Evolutionary conservation across 2,329 filamentous ascomycete genomes (phyloP), one percentile per base, ranked within the genome.

Genomic region (Ceratocystis huliohia): DNA sequence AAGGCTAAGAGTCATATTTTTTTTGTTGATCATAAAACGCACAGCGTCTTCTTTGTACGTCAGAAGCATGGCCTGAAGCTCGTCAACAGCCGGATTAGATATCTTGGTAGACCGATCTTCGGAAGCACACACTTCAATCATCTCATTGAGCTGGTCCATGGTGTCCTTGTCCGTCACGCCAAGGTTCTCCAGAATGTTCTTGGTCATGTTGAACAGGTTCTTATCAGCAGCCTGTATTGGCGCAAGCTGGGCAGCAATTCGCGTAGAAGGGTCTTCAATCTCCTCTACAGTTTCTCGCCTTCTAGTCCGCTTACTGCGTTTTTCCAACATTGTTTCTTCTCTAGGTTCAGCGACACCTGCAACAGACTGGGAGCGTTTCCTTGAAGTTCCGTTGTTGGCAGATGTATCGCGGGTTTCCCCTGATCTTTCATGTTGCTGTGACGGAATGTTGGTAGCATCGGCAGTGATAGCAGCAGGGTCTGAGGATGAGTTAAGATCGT

Each of bases 301-400:
- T 59, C 85, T 80, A 37, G 84, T 84, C 63, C 86, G 78, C 71
- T 88, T 88, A 73, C 84, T 87, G 66, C 85, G 78, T 71, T 86
- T 87, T 65, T 82, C 81, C 10, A 82, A 78, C 1, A 76, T 77
- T 28, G 77, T 79, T 44, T 87, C 84, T 64, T 87, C 84, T 6
- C 85, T 83, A 0, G 74, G 77, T 2, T 86, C 84, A 0, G 77
- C 77, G 17, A 87, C 73, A 2, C 84, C 84, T 3, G 84, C 84
- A 37, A 76, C 75, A 10, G 84, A 87, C 68, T 87, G 84, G 1
- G 84, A 87, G 63, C 84, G 78, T 72, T 87, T 87, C 63, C 84
- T 78, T 2, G 67, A 50, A 3, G 44, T 30, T 7, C 53, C 64
- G 2, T 64, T 62, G 7, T 28, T 20, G 3, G 33, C n/a, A 15